phyloP scores from a whole-genome alignment of 345 rosid genomes.

The Cardamine chenopodiifolia region DNA sequence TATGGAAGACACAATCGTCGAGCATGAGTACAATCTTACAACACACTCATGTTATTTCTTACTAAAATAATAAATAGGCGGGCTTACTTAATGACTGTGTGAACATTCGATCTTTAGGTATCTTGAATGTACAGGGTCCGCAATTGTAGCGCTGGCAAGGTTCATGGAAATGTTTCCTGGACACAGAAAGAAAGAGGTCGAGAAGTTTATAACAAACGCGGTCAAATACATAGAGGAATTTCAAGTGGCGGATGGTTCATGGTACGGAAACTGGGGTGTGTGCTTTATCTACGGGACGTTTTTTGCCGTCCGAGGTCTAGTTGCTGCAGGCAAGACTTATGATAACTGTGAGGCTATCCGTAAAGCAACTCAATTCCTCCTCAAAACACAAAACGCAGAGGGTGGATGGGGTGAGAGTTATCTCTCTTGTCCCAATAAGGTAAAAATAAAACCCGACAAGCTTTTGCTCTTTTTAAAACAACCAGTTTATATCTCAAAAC shows the following conservation, averaged over 20 bases:
- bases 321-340: background rate
- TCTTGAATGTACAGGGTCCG: background rate
- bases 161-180: background rate
- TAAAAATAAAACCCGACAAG: too few relatives aligned
- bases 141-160: background rate
- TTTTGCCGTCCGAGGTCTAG: slow-evolving; percentile 42
- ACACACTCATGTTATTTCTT: too few relatives aligned
- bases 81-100: too few relatives aligned
- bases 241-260: slow-evolving; percentile 60
- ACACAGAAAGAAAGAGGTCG: background rate
- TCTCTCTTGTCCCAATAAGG: slow-evolving; percentile 46
- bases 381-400: slow-evolving; percentile 50
- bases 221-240: slow-evolving; percentile 37
- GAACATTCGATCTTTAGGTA: background rate
- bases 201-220: background rate
- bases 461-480: too few relatives aligned
- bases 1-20: background rate
- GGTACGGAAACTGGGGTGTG: slow-evolving; percentile 68
- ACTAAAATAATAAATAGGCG: too few relatives aligned
- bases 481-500: too few relatives aligned
- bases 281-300: slow-evolving; percentile 61
- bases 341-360: slow-evolving; percentile 25
- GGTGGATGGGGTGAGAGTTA: slow-evolving; percentile 74
- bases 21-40: background rate
- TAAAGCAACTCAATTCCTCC: slow-evolving; percentile 53